Conservation (phyloP, 176 grass and related monocot species). For the Urochloa ruziziensis region DNA sequence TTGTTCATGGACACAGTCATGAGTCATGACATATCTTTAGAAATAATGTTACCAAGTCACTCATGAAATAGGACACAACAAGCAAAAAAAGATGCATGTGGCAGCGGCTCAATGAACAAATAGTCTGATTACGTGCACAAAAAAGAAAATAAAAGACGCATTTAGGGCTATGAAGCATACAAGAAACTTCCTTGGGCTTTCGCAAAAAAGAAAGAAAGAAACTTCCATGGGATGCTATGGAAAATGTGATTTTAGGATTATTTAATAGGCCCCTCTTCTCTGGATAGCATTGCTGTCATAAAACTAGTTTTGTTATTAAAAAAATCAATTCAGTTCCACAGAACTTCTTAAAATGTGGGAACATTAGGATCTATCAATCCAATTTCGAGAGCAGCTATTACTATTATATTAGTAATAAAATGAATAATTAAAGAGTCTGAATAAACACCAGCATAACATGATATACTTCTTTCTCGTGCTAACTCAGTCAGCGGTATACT, state of each 20-base stretch:
- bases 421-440: not conserved
- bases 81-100: not conserved
- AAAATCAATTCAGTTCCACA: not conserved
- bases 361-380: not conserved
- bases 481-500: constrained; percentile 15
- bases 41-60: not conserved
- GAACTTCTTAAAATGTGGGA: not conserved
- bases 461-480: constrained; percentile 18
- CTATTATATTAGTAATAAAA: not conserved
- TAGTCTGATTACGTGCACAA: constrained; percentile 5
- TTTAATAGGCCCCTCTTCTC: constrained; percentile 1
- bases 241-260: not conserved
- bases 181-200: constrained; percentile 18
- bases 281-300: not conserved
- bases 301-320: not conserved
- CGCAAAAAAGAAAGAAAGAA: too few relatives aligned
- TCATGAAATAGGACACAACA: constrained; percentile 2
- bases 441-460: constrained; percentile 3
- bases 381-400: not conserved
- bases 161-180: not conserved
- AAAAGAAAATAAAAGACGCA: not conserved
- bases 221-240: not conserved
- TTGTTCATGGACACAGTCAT: not conserved
- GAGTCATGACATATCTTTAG: not conserved
- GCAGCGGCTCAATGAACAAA: constrained; percentile 10